phyloP scores from a whole-genome alignment of 2,329 filamentous ascomycete genomes.

The Sporothrix variecibatus region DNA sequence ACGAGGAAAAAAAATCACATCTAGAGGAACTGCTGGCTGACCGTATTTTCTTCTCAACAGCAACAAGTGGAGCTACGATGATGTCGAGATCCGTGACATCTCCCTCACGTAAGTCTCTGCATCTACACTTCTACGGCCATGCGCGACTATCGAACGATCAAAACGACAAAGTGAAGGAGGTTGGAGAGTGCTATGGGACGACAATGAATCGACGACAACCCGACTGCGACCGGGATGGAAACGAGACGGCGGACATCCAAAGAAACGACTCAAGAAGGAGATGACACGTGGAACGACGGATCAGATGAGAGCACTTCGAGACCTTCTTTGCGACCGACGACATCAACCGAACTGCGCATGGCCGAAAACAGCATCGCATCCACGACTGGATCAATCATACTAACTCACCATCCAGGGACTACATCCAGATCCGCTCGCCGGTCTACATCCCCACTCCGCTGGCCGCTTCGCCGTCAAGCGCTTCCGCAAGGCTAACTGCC shows the following conservation, averaged over 20 bases:
- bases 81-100: constrained; percentile 99
- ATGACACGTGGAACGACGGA: neutral
- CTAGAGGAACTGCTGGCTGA: constrained; percentile 18
- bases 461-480: constrained; percentile 99
- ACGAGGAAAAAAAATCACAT: neutral
- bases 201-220: neutral
- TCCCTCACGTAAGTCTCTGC: constrained; percentile 84
- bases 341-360: constrained; percentile 1
- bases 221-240: neutral
- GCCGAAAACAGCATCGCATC: neutral
- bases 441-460: constrained; percentile 98
- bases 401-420: constrained; percentile 68
- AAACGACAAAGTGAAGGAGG: neutral
- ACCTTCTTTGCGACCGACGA: neutral
- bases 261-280: neutral
- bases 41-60: constrained; percentile 26
- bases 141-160: constrained; percentile 24
- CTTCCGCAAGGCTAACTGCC: constrained; percentile 99
- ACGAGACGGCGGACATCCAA: neutral
- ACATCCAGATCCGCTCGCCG: constrained; percentile 98
- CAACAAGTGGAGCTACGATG: constrained; percentile 92
- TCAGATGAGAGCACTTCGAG: neutral
- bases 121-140: neutral
- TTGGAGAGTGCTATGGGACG: neutral
- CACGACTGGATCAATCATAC: neutral